A percentile compares a stretch with the other conserved stretches of the same genome.
These are phyloP conservation scores for Puya raimondii DNA, from an alignment of 176 grass and related monocot species.

Conservation along the genomic window DNA sequence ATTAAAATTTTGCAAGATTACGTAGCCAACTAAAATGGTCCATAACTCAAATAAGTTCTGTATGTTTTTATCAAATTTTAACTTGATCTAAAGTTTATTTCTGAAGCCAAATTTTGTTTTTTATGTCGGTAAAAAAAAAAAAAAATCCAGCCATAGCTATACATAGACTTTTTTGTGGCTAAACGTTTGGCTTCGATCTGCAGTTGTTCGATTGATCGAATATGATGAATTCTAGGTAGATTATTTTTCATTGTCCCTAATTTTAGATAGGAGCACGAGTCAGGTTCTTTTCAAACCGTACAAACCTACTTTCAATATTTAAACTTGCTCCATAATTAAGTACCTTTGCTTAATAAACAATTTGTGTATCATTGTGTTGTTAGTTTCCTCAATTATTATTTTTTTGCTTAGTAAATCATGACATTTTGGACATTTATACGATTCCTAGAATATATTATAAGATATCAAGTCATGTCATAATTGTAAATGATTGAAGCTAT, in stretches of 20 bases:
- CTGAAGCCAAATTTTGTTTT: too few relatives aligned
- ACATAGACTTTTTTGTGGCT: too few relatives aligned
- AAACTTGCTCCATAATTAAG: background rate
- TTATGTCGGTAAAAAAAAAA: too few relatives aligned
- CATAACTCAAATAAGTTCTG: too few relatives aligned
- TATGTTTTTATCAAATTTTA: too few relatives aligned
- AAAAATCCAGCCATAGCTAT: too few relatives aligned
- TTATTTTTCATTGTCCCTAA: background rate
- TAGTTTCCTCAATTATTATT: slow-evolving; percentile 2
- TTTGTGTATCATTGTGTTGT: background rate
- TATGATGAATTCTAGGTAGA: background rate
- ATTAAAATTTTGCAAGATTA: too few relatives aligned
- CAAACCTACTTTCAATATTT: background rate
- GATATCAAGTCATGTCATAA: background rate
- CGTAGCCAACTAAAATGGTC: too few relatives aligned
- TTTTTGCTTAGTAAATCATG: background rate
- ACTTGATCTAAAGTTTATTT: too few relatives aligned
- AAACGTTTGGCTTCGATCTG: too few relatives aligned
- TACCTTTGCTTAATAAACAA: slow-evolving; percentile 2
- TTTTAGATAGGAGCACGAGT: background rate
- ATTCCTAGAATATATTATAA: background rate
- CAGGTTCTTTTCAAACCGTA: background rate
- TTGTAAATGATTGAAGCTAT: background rate
- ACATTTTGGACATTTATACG: background rate
- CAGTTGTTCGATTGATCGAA: too few relatives aligned